Evolutionary conservation across 1,284 basidiomycete species (phyloP), one percentile per base, ranked within the genome.

Genomic region (Trametes polyzona): DNA sequence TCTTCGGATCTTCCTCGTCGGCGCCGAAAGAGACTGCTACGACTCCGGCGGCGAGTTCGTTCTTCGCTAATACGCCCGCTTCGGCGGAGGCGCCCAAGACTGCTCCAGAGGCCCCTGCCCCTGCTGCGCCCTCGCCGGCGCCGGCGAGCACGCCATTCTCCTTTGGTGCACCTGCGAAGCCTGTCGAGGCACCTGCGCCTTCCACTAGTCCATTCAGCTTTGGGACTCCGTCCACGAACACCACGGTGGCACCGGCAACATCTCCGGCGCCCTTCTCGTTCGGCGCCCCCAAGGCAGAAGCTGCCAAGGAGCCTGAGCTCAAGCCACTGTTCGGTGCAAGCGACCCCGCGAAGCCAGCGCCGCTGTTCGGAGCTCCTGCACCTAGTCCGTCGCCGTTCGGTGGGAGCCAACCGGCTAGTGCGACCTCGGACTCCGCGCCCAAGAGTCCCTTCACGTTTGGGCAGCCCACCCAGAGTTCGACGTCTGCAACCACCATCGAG

Each of bases 361-460:
- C 54, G 33, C 47, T 63, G 17, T 57, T 63, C 37, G 57, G 55
- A 32, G 54, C 62, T 16, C 47, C 64, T 5, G 57, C 55, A 9
- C 29, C 67, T 14, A 52, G 63, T 10, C 40, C 63, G 8, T 59
- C 63, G n/a, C 55, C 61, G 1, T 65, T 65, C 46, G 59, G 58
- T 6, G 52, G 59, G 47, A 47, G 57, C 55, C 48, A 61, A 16
- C 53, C 53, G 8, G 53, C 46, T 10, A 61, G 61, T 17, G 52
- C 61, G 0, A 39, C 55, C 4, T 37, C 58, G 3, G 67, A 69
- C 36, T 21, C 46, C 8, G 57, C 64, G 11, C 55, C 65, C 12
- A 71, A 69, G 47, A 55, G 60, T 16, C 47, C 58, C 5, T 69
- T 69, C 57, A 40, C 61, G n/a, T 70, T 70, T 26, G 67, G 65